Evolutionary conservation across 2,329 filamentous ascomycete genomes (phyloP), one percentile per base, ranked within the genome.

Genomic region (Penicillium decumbens): DNA sequence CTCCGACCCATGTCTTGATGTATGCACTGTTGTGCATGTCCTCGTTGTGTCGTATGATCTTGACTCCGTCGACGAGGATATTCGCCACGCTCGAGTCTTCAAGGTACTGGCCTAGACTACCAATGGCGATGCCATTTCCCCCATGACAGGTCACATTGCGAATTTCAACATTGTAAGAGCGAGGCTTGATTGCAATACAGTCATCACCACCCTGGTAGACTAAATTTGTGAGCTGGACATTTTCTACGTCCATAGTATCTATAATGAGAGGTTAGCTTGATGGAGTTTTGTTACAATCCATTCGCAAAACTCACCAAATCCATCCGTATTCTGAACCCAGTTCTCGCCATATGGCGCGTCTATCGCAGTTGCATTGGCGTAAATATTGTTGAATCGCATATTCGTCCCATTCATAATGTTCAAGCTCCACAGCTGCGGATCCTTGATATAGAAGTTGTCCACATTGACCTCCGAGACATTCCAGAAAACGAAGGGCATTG

Each of bases 121-220:
- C 79, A 33, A 75, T 72, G 4, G 79, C 78, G 25, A 73, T 72
- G 44, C 73, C 73, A 51, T 81, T 81, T 3, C 78, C 78, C 10
- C 76, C 75, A 37, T 72, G 71, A 47, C 81, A 87, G 51, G 71
- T 73, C 6, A 74, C 57, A 61, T 80, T 85, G 48, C 78, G 75
- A 48, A 77, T 66, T 30, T 71, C 67, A 52, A 79, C 75, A 58
- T 84, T 82, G 66, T 81, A 76, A 49, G 81, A 82, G 67, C 85
- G 76, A 37, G 78, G 74, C 68, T 87, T 88, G 53, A 77, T 74
- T 35, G 78, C 77, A 24, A 82, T 77, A 66, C 85, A 89, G 48
- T 79, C 70, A 62, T 77, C 84, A 59, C 82, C 78, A 8, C 79
- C 79, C 65, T 80, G 77, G 56, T 79, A 81, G 5, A 70, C 65